phyloP scores from a whole-genome alignment of 495 filamentous ascomycete species.

The Penicillium ucsense region DNA sequence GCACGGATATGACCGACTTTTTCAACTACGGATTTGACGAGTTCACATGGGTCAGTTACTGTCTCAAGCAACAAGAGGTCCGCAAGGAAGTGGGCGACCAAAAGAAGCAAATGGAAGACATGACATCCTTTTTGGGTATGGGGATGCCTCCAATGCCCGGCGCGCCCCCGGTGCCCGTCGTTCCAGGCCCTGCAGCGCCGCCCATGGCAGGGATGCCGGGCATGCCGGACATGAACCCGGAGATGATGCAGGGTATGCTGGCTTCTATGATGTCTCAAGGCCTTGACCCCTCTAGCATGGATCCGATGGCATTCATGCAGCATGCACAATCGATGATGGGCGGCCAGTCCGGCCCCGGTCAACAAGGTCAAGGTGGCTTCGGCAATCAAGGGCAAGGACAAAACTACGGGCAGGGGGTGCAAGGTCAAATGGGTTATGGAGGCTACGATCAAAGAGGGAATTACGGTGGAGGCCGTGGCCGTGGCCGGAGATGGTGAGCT shows the following conservation, averaged over 20 bases:
- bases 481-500: constrained; percentile 32
- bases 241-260: constrained; percentile 75
- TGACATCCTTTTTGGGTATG: constrained; percentile 76
- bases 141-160: constrained; percentile 63
- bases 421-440: constrained; percentile 43
- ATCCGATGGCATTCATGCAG: constrained; percentile 48
- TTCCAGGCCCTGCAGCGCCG: constrained; percentile 28
- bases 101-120: constrained; percentile 79
- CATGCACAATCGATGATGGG: constrained; percentile 45
- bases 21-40: constrained; percentile 99
- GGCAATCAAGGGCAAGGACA: constrained; percentile 22
- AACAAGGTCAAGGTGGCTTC: constrained; percentile 31
- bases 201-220: constrained; percentile 58
- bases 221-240: constrained; percentile 62
- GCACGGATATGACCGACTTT: constrained; percentile 91
- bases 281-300: constrained; percentile 76
- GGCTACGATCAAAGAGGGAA: constrained; percentile 39
- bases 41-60: constrained; percentile 96
- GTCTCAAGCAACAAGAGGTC: constrained; percentile 73
- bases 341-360: constrained; percentile 32
- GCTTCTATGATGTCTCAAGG: constrained; percentile 71
- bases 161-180: constrained; percentile 33
- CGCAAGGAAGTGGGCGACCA: constrained; percentile 63
- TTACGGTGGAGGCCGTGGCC: constrained; percentile 39
- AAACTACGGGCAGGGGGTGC: constrained; percentile 34